Percentiles rank a stretch among this genome's conserved stretches.
phyloP scores from a whole-genome alignment of 768 basidiomycete species.

The Suillus ampliporus region DNA sequence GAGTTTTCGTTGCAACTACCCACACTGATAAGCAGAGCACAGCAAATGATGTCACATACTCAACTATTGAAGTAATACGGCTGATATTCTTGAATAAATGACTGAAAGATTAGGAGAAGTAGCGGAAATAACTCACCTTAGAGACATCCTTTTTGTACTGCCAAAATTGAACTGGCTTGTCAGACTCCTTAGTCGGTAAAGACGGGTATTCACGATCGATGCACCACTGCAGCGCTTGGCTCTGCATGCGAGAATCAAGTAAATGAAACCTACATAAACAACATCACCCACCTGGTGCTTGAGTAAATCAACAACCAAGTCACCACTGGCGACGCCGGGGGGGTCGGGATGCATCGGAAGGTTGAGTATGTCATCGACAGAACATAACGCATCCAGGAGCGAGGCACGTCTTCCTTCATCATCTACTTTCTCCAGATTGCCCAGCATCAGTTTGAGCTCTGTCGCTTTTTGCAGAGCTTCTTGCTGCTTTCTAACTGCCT shows the following conservation, averaged over 20 bases:
- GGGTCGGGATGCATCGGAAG: constrained; percentile 75
- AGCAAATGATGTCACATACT: constrained; percentile 24
- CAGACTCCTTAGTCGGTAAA: constrained; percentile 67
- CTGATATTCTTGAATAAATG: constrained; percentile 31
- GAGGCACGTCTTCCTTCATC: constrained; percentile 76
- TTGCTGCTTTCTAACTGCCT: constrained; percentile 44
- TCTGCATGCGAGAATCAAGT: constrained; percentile 45
- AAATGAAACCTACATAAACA: background rate
- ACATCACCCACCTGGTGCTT: constrained; percentile 72
- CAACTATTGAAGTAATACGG: constrained; percentile 72
- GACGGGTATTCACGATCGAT: constrained; percentile 79
- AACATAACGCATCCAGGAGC: constrained; percentile 71
- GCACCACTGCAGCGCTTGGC: constrained; percentile 87
- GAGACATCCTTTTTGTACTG: constrained; percentile 60
- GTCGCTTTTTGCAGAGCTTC: constrained; percentile 63
- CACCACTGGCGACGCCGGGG: constrained; percentile 68
- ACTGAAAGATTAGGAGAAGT: background rate
- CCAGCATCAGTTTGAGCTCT: constrained; percentile 70
- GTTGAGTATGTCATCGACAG: constrained; percentile 70
- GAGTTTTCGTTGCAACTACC: constrained; percentile 81
- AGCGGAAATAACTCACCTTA: constrained; percentile 50
- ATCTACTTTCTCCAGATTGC: constrained; percentile 74
- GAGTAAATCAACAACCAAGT: constrained; percentile 73
- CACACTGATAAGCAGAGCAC: constrained; percentile 9
- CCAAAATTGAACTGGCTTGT: constrained; percentile 91